Evolutionary conservation across 2,329 filamentous ascomycete genomes (phyloP), one percentile per base, ranked within the genome.

Genomic region (Exophiala dermatitidis): DNA sequence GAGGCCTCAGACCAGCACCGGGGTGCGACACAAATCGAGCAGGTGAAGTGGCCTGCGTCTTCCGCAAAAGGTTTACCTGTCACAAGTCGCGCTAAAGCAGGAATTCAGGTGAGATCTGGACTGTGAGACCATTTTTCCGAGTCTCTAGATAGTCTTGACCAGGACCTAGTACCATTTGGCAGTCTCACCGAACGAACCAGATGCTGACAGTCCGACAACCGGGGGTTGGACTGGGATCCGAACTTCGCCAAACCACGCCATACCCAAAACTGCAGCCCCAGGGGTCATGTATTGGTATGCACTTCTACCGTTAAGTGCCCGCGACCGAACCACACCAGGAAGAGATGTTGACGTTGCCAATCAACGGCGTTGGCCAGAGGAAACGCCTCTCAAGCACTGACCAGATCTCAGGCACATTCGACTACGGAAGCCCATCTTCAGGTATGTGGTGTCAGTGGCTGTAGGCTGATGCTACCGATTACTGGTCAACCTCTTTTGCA

Each of bases 371-470:
- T 12, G 42, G 31, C 44, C 6, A 44, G 28, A 36, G 42, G 33
- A 46, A 12, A 38, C 36, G 10, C 5, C 38, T 3, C 1, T 5
- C 28, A 19, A 31, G 51, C 54, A 52, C 36, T 54, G 54, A 52
- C 54, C 50, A 52, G 33, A 29, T 31, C 30, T 12, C 44, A 53
- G 50, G 42, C 37, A 45, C 36, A 26, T 19, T 41, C 12, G 42
- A 38, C 29, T 33, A 48, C 10, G 29, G 12, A 37, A 4, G 46
- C 10, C 56, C 52, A 53, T 38, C 40, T 12, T 47, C 12, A 54
- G 43, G 47, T 46, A 54, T 54, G 52, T 54, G 52, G 34, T 48
- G 50, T 37, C 40, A 19, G 34, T 12, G n/a, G 43, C 28, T 32
- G 30, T n/a, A 6, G 38, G 38, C 38, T 26, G 12, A 41, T 5